phyloP scores from a whole-genome alignment of 495 filamentous ascomycete genomes.

The Ascobolus immersus region DNA sequence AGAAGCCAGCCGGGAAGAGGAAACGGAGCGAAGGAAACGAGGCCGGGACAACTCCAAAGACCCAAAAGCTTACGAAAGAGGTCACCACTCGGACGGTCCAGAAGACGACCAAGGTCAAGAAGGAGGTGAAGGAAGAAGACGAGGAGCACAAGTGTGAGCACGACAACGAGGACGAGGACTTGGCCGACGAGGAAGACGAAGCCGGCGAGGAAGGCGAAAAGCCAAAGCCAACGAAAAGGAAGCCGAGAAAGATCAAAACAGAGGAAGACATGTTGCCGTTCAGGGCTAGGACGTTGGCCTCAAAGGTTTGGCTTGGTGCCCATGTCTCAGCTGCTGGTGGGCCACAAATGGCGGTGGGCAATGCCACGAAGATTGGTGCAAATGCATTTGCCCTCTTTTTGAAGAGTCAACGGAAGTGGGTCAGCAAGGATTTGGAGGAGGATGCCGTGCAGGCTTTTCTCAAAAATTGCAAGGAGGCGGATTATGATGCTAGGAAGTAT shows the following conservation, averaged over 20 bases:
- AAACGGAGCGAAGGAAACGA: too few relatives aligned
- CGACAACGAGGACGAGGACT: constrained; percentile 5
- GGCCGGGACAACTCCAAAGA: too few relatives aligned
- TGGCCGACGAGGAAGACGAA: constrained; percentile 5
- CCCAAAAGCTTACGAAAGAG: too few relatives aligned
- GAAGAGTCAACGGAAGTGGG: constrained; percentile 88
- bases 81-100: too few relatives aligned
- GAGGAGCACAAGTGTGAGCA: constrained; percentile 5
- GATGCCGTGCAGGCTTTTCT: constrained; percentile 43
- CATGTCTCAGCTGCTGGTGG: constrained; percentile 79
- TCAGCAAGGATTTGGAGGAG: constrained; percentile 47
- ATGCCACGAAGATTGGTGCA: constrained; percentile 56
- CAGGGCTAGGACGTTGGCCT: constrained; percentile 35
- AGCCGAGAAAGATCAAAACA: constrained; percentile 12
- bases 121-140: neutral
- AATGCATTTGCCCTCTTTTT: constrained; percentile 88
- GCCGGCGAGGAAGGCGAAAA: constrained; percentile 13
- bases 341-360: constrained; percentile 67
- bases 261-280: constrained; percentile 33
- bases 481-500: constrained; percentile 39
- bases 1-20: too few relatives aligned
- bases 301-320: constrained; percentile 71
- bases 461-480: constrained; percentile 36
- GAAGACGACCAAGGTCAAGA: constrained; percentile 3
- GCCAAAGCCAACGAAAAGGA: neutral